phyloP scores from a whole-genome alignment of 2,329 filamentous ascomycete species.

The Trichoderma endophyticum region DNA sequence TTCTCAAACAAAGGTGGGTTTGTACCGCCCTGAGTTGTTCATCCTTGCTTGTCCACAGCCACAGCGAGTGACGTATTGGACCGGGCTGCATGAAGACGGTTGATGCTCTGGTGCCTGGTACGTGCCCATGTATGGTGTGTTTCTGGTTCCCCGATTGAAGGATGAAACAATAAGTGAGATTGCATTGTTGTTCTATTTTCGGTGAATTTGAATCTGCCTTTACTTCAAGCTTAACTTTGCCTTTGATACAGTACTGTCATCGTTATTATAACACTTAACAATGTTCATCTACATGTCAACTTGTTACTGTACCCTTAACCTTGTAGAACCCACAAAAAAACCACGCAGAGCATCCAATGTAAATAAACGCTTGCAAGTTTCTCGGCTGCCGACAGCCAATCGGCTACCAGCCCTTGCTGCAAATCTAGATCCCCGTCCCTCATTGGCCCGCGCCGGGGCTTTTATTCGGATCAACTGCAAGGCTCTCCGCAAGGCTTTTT shows the following conservation, averaged over 20 bases:
- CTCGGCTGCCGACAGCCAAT: constrained; percentile 4
- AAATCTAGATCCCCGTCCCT: constrained; percentile 6
- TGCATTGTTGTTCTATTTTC: not conserved
- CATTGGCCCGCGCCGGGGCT: not conserved
- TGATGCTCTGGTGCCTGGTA: not conserved
- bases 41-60: constrained; percentile 15
- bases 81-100: not conserved
- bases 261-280: not conserved
- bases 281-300: not conserved
- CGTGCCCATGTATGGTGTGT: not conserved
- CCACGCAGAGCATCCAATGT: not conserved
- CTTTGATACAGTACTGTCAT: too few relatives aligned
- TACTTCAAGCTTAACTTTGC: not conserved
- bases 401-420: constrained; percentile 8
- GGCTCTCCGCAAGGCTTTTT: constrained; percentile 17
- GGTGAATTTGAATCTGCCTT: not conserved
- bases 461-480: constrained; percentile 15
- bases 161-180: not conserved
- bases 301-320: too few relatives aligned
- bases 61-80: constrained; percentile 7
- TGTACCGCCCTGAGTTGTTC: not conserved
- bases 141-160: not conserved
- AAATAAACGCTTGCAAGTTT: not conserved
- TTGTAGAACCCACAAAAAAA: not conserved
- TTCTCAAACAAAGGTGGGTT: not conserved